These are phyloP conservation scores for Xylaria longipes DNA, from an alignment of 495 filamentous ascomycete genomes.

Conservation along the genomic window DNA sequence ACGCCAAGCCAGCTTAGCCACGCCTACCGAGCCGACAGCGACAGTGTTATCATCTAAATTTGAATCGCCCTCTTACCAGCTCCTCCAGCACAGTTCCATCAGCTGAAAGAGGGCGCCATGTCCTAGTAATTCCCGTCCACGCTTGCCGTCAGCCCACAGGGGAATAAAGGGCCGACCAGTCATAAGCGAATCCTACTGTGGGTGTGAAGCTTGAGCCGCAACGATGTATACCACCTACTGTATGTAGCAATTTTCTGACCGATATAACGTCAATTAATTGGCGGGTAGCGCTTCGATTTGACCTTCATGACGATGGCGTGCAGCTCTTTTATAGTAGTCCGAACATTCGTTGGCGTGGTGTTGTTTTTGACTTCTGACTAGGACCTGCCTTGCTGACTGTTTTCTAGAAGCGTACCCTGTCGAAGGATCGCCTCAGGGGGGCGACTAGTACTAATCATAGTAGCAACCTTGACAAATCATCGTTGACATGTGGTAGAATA, in stretches of 20 bases:
- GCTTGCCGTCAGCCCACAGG: conserved; percentile 13
- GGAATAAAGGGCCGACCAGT: not conserved
- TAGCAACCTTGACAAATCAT: conserved; percentile 28
- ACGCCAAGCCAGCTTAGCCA: conserved; percentile 22
- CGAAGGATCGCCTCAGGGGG: conserved; percentile 24
- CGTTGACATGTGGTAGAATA: not conserved
- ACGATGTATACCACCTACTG: not conserved
- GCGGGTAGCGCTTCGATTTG: not conserved
- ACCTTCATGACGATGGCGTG: not conserved
- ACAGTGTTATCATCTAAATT: conserved; percentile 9
- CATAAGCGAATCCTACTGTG: not conserved
- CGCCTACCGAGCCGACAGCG: conserved; percentile 10
- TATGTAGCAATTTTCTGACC: not conserved
- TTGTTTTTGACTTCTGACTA: conserved; percentile 16
- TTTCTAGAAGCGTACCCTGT: conserved; percentile 23
- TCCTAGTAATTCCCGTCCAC: conserved; percentile 12
- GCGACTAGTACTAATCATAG: conserved; percentile 25
- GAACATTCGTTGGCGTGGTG: not conserved
- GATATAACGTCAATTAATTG: not conserved
- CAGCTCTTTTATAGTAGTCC: not conserved
- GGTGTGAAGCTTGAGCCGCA: conserved; percentile 13
- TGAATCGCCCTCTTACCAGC: conserved; percentile 1
- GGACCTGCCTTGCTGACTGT: conserved; percentile 26
- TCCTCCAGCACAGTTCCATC: not conserved
- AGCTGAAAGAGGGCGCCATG: conserved; percentile 14